These are phyloP conservation scores for Hanseniaspora uvarum DNA, from an alignment of 1,139 yeast species.

Conservation along the genomic window DNA sequence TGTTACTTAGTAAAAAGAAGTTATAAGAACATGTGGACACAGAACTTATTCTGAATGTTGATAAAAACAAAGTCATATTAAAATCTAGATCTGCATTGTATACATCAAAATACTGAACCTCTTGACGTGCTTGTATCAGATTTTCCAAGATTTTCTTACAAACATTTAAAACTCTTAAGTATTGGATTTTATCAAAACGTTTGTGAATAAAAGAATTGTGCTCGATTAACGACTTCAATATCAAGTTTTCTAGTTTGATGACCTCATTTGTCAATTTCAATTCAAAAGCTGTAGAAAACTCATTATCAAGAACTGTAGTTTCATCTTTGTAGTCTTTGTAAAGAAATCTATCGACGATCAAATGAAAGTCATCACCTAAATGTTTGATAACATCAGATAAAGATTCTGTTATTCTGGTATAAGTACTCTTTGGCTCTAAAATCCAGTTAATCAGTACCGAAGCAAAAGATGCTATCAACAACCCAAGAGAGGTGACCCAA, in stretches of 20 bases:
- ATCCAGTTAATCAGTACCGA: conserved; percentile 38
- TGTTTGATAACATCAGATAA: conserved; percentile 35
- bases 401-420: conserved; percentile 36
- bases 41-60: conserved; percentile 39
- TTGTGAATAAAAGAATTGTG: conserved; percentile 28
- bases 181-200: conserved; percentile 27
- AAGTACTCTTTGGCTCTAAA: conserved; percentile 42
- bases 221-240: conserved; percentile 35
- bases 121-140: conserved; percentile 40
- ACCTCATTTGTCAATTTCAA: conserved; percentile 39
- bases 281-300: conserved; percentile 39
- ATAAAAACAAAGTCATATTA: conserved; percentile 33
- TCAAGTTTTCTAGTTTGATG: conserved; percentile 34
- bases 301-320: conserved; percentile 38
- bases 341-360: conserved; percentile 40
- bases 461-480: conserved; percentile 34
- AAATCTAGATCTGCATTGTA: conserved; percentile 37
- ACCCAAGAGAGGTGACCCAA: conserved; percentile 36
- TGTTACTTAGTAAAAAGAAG: conserved; percentile 37
- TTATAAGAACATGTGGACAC: conserved; percentile 39
- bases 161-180: conserved; percentile 31
- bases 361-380: conserved; percentile 39
- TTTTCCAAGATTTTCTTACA: conserved; percentile 37
- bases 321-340: conserved; percentile 40
- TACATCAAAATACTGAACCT: conserved; percentile 39